Evolutionary conservation across 1,139 yeast species (phyloP).

Genomic region (Meyerozyma sp.): DNA sequence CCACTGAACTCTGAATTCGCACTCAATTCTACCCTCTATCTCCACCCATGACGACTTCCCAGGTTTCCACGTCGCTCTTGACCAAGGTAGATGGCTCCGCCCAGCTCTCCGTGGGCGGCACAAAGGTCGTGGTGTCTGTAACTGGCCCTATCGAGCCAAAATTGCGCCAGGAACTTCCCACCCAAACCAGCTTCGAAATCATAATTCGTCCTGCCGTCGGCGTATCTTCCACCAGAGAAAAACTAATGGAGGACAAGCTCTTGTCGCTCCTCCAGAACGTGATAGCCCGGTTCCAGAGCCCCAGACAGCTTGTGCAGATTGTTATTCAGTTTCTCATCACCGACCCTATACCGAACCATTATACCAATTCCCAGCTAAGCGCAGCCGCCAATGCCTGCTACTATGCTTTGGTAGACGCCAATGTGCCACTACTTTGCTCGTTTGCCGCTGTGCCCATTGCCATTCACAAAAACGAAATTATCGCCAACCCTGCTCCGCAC

Average conservation of each 20-base stretch:
- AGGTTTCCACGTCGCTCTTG: constrained; percentile 25
- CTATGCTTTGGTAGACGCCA: constrained; percentile 75
- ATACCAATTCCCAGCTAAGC: constrained; percentile 52
- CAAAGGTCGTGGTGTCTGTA: constrained; percentile 68
- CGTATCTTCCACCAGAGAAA: constrained; percentile 72
- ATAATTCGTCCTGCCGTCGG: constrained; percentile 77
- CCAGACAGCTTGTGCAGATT: constrained; percentile 80
- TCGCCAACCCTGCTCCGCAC: constrained; percentile 38
- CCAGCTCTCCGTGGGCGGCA: constrained; percentile 41
- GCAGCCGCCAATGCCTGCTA: constrained; percentile 69
- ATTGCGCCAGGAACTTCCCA: constrained; percentile 79
- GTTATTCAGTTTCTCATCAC: constrained; percentile 75
- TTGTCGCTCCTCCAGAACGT: constrained; percentile 57
- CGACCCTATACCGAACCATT: constrained; percentile 37
- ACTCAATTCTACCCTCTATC: not conserved
- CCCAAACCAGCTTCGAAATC: constrained; percentile 73
- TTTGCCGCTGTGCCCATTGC: constrained; percentile 45
- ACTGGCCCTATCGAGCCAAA: constrained; percentile 91
- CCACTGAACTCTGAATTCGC: not conserved
- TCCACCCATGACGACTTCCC: not conserved
- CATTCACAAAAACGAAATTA: constrained; percentile 19
- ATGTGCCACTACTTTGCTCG: constrained; percentile 60
- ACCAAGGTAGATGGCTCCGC: constrained; percentile 79
- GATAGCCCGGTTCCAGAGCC: constrained; percentile 64
- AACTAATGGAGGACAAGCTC: constrained; percentile 66